Evolutionary conservation across 2,329 filamentous ascomycete species (phyloP), one percentile per base, ranked within the genome.

Genomic region (Calonectria fujianensis): DNA sequence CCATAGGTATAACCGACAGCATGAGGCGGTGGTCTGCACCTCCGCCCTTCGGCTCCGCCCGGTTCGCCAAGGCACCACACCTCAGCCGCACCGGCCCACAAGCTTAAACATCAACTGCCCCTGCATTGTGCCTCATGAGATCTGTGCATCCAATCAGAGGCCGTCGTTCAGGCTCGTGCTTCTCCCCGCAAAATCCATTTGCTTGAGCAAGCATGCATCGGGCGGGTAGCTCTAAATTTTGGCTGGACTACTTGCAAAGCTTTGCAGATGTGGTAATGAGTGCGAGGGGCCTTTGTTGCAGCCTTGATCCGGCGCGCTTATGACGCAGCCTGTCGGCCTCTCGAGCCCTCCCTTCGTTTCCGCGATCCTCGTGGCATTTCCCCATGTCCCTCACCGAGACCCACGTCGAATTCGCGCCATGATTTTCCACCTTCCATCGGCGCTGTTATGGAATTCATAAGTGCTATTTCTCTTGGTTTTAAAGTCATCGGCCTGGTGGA

Each of bases 81-180:
- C 45, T 48, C 45, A 48, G 45, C 45, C 45, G 45, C 45, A 48
- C 45, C 45, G 48, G 48, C 48, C n/a, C 48, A 27, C 48, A 29
- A 32, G 13, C 51, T 54, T 54, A 54, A 29, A 24, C 24, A 9
- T 29, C 6, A 54, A 27, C n/a, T 24, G 11, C 13, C 51, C 51
- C 51, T 54, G 51, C 51, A 20, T 54, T 5, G n/a, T 32, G 27
- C 29, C 29, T 27, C 9, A 13, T 2, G 51, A 4, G 16, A 18
- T 61, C 54, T 24, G 29, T n/a, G 39, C 69, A 27, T 68, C 72
- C 41, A 74, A 74, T 74, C 73, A 74, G 24, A 72, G 27, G 29
- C 31, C 52, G 18, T n/a, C 59, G 48, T 68, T 57, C 2, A 18
- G 20, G 52, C 69, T 11, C 73, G 73, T 74, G 73, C 16, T 24